phyloP scores from a whole-genome alignment of 768 basidiomycete genomes.

The Austroboletus eburneus region DNA sequence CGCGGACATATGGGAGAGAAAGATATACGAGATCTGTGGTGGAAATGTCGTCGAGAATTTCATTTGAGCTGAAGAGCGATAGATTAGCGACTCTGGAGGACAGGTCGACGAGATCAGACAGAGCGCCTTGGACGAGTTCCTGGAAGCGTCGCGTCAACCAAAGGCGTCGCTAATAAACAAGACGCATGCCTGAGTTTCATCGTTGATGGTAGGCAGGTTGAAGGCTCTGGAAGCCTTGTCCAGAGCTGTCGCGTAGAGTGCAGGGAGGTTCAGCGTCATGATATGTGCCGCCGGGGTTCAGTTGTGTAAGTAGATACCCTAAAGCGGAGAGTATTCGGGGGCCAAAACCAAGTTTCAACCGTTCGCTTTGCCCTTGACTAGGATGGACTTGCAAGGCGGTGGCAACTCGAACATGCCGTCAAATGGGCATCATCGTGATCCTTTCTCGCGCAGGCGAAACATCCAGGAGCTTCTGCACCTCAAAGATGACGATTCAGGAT shows the following conservation, averaged over 20 bases:
- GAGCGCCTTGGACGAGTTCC: conserved; percentile 54
- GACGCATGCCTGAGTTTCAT: conserved; percentile 42
- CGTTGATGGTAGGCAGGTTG: conserved; percentile 38
- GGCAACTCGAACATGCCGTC: too few species aligned
- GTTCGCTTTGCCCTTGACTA: too few species aligned
- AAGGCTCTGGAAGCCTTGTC: conserved; percentile 35
- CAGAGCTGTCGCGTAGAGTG: conserved; percentile 40
- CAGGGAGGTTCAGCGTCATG: conserved; percentile 32
- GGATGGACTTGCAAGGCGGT: conserved; percentile 11
- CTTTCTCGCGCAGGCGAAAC: conserved; percentile 27
- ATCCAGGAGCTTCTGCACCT: conserved; percentile 32
- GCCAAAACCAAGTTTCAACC: too few species aligned
- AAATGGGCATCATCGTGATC: conserved; percentile 3
- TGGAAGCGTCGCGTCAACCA: conserved; percentile 28
- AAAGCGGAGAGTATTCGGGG: conserved; percentile 15
- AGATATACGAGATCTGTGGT: conserved; percentile 75
- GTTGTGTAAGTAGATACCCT: too few species aligned
- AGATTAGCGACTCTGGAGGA: conserved; percentile 53
- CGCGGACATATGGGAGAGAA: conserved; percentile 61
- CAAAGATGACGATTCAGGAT: conserved; percentile 33
- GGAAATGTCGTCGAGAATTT: conserved; percentile 76
- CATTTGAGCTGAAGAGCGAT: conserved; percentile 80
- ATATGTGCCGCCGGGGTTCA: conserved; percentile 7
- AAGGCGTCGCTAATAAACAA: not conserved
- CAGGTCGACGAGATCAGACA: conserved; percentile 53